A percentile compares a stretch with the other conserved stretches of the same genome.
These are phyloP conservation scores for Colletotrichum higginsianum DNA, from an alignment of 2,329 filamentous ascomycete species.

Conservation along the genomic window DNA sequence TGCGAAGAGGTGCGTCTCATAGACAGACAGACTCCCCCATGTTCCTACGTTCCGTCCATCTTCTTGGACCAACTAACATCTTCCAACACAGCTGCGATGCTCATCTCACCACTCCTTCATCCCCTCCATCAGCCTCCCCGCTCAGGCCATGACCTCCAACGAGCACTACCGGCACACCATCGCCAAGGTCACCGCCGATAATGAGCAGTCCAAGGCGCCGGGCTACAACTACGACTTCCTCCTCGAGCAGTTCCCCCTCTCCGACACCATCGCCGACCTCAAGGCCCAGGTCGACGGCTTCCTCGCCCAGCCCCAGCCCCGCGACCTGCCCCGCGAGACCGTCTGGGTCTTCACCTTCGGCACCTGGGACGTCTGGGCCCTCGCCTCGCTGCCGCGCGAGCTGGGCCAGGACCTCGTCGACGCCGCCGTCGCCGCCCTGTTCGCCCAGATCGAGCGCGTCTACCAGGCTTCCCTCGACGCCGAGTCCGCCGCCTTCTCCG, in stretches of 20 bases:
- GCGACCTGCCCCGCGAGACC: conserved; percentile 59
- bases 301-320: conserved; percentile 55
- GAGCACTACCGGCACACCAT: conserved; percentile 65
- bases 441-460: conserved; percentile 63
- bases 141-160: conserved; percentile 67
- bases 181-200: conserved; percentile 49
- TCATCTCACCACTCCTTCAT: conserved; percentile 62
- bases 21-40: neutral
- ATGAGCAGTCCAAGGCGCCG: conserved; percentile 51
- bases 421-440: conserved; percentile 56
- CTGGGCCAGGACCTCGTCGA: conserved; percentile 56
- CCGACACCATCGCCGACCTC: conserved; percentile 58
- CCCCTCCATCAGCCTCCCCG: conserved; percentile 61
- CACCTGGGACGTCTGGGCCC: conserved; percentile 69
- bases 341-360: conserved; percentile 68
- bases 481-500: conserved; percentile 62
- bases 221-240: conserved; percentile 62
- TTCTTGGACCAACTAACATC: neutral
- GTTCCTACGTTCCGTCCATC: neutral
- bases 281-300: conserved; percentile 61
- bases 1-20: conserved; percentile 61
- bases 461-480: conserved; percentile 60
- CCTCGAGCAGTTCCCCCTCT: conserved; percentile 58
- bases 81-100: conserved; percentile 60
- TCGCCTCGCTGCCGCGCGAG: conserved; percentile 62